These are phyloP conservation scores for Blastobotrys attinorum DNA, from an alignment of 805 yeast species.

Conservation along the genomic window DNA sequence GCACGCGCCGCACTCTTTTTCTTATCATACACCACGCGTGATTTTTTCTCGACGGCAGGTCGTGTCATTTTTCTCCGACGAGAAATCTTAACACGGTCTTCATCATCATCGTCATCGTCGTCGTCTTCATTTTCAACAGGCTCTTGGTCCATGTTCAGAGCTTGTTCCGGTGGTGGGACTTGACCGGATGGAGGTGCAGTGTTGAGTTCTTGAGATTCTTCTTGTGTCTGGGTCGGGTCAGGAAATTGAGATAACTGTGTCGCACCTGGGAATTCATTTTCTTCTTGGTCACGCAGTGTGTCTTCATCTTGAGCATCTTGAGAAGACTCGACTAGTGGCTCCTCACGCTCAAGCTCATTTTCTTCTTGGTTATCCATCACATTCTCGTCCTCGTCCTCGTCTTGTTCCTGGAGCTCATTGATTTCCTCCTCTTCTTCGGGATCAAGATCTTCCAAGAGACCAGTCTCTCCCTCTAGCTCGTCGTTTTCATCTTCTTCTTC, in stretches of 20 bases:
- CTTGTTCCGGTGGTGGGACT: no score
- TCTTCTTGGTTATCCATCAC: not conserved
- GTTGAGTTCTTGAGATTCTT: no score
- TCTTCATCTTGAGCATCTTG: not conserved
- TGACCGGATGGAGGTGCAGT: no score
- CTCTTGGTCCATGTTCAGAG: not conserved
- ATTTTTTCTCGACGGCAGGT: not conserved
- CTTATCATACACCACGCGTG: conserved; percentile 9
- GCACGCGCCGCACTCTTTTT: conserved; percentile 8
- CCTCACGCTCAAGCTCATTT: not conserved
- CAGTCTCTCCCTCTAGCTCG: not conserved
- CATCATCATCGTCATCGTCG: not conserved
- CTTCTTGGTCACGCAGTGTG: not conserved
- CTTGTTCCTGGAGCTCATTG: not conserved
- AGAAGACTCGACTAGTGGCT: not conserved
- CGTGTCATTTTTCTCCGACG: not conserved
- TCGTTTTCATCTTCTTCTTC: not conserved
- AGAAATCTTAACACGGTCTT: not conserved
- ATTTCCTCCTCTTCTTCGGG: not conserved
- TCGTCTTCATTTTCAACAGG: not conserved
- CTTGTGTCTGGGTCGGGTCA: conserved; percentile 4
- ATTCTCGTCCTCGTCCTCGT: not conserved
- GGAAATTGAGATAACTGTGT: conserved; percentile 8
- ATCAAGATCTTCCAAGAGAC: conserved; percentile 4
- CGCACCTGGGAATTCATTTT: not conserved